phyloP scores from a whole-genome alignment of 2,329 filamentous ascomycete species.

The Fulvia fulva region DNA sequence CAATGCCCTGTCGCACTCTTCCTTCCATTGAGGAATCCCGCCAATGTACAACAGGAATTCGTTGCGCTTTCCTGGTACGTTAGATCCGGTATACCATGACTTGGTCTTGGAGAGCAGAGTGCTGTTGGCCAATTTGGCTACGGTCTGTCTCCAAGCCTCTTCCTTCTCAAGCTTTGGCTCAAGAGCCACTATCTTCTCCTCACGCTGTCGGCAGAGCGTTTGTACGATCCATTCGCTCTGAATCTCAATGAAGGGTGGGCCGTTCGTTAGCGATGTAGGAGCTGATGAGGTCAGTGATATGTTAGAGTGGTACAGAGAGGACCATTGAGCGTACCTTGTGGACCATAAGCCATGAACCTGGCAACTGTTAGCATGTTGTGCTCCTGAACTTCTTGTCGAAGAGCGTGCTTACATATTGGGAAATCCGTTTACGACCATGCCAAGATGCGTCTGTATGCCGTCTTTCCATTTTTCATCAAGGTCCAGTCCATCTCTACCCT shows the following conservation, averaged over 20 bases:
- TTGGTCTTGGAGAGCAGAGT: conserved; percentile 23
- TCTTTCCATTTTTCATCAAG: conserved; percentile 43
- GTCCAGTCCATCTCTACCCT: conserved; percentile 31
- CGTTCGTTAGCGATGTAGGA: conserved; percentile 45
- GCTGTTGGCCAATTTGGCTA: conserved; percentile 16
- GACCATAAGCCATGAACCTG: conserved; percentile 26
- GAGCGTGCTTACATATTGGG: conserved; percentile 42
- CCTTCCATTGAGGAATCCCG: conserved; percentile 13
- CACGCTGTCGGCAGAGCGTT: conserved; percentile 38
- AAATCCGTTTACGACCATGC: conserved; percentile 29
- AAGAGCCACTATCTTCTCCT: conserved; percentile 38
- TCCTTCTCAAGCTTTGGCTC: conserved; percentile 41
- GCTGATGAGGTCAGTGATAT: too few species aligned
- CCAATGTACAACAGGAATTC: conserved; percentile 35
- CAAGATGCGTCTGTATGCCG: conserved; percentile 41
- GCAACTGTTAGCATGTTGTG: too few species aligned
- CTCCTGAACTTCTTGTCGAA: too few species aligned
- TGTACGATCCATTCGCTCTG: conserved; percentile 46
- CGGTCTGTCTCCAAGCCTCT: conserved; percentile 36
- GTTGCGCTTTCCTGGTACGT: conserved; percentile 42
- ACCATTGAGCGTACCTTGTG: too few species aligned
- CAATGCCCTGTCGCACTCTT: conserved; percentile 3
- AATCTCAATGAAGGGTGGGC: conserved; percentile 43
- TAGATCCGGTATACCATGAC: conserved; percentile 37
- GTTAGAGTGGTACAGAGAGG: too few species aligned